Evolutionary conservation across 441 rosid species (phyloP).

Genomic region (Populus trichocarpa): DNA sequence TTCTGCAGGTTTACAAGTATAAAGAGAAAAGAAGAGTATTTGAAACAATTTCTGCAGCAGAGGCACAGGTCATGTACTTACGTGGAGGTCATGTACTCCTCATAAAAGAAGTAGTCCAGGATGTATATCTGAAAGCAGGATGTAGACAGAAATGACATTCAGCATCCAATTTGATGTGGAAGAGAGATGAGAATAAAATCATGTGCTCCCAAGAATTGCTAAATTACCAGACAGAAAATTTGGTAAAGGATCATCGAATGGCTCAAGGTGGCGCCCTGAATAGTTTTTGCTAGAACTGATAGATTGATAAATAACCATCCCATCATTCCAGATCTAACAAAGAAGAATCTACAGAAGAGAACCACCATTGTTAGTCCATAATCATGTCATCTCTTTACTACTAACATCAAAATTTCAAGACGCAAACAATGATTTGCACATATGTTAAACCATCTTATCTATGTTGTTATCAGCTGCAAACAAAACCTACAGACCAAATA

Average conservation of each 20-base stretch:
- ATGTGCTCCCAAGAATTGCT: constrained; percentile 15
- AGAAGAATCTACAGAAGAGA: constrained; percentile 65
- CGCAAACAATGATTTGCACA: neutral
- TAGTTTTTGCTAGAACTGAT: constrained; percentile 74
- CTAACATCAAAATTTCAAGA: neutral
- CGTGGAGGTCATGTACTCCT: constrained; percentile 94
- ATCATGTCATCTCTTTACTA: constrained; percentile 3
- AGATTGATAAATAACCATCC: constrained; percentile 91
- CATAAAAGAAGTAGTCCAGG: constrained; percentile 74
- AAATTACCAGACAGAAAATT: constrained; percentile 64
- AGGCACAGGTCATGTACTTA: constrained; percentile 43
- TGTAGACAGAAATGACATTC: constrained; percentile 16
- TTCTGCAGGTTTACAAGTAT: neutral
- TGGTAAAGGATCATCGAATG: constrained; percentile 85
- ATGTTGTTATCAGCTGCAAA: neutral
- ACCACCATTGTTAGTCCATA: constrained; percentile 16
- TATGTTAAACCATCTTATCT: neutral
- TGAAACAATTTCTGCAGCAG: neutral
- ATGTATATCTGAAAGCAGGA: constrained; percentile 59
- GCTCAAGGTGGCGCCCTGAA: constrained; percentile 45
- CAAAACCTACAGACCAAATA: neutral
- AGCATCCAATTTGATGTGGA: constrained; percentile 6
- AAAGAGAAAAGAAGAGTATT: constrained; percentile 1
- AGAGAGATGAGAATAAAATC: constrained; percentile 7
- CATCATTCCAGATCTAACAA: constrained; percentile 98